These are phyloP conservation scores for Fusarium proliferatum DNA, from an alignment of 2,329 filamentous ascomycete genomes.

Conservation along the genomic window DNA sequence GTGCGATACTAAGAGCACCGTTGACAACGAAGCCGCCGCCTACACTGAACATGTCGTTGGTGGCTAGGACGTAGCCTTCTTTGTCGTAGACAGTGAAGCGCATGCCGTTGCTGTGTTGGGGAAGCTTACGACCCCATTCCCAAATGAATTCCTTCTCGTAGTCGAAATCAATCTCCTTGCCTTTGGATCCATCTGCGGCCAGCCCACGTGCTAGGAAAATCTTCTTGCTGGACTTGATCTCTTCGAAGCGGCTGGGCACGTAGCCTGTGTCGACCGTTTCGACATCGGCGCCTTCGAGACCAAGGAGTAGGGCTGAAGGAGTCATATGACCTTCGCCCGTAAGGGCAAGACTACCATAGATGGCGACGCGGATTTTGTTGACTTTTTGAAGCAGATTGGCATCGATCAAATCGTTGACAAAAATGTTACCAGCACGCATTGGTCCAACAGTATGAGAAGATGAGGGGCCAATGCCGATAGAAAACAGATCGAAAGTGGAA, in stretches of 20 bases:
- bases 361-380: slow-evolving; percentile 59
- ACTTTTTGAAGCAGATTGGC: slow-evolving; percentile 58
- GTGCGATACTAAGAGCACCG: slow-evolving; percentile 58
- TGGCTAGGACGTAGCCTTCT: slow-evolving; percentile 59
- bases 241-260: slow-evolving; percentile 57
- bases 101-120: slow-evolving; percentile 64
- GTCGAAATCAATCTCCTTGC: slow-evolving; percentile 60
- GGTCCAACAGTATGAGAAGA: slow-evolving; percentile 64
- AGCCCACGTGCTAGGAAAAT: slow-evolving; percentile 57
- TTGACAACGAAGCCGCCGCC: slow-evolving; percentile 65
- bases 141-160: slow-evolving; percentile 62
- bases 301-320: slow-evolving; percentile 60
- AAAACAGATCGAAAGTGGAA: slow-evolving; percentile 63
- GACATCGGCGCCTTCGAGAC: slow-evolving; percentile 61
- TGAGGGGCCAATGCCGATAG: slow-evolving; percentile 63
- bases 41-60: slow-evolving; percentile 63
- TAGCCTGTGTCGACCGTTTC: slow-evolving; percentile 62
- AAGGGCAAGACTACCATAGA: slow-evolving; percentile 62
- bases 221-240: slow-evolving; percentile 60
- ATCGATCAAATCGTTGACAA: slow-evolving; percentile 59
- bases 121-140: slow-evolving; percentile 64
- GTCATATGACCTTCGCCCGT: slow-evolving; percentile 65
- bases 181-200: slow-evolving; percentile 48
- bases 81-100: slow-evolving; percentile 62
- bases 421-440: slow-evolving; percentile 64